Percentiles rank a stretch among this genome's conserved stretches.
Conservation (phyloP, 257 asterid species). For the Parsonsia alboflavescens region DNA sequence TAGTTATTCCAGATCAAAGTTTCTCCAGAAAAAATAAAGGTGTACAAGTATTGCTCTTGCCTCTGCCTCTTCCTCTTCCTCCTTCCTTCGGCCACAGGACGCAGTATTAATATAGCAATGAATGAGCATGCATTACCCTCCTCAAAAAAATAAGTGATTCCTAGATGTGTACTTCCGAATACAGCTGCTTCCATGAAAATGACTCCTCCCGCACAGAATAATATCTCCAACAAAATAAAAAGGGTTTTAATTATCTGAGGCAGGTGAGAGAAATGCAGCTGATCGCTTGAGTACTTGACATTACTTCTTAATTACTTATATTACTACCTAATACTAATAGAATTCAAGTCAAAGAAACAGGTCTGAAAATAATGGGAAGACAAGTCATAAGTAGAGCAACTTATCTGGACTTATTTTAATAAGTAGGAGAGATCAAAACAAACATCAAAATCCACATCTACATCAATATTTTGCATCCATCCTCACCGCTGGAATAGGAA, state of each 20-base stretch:
- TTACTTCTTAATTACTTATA: not conserved
- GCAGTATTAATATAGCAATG: not conserved
- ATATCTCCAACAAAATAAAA: not conserved
- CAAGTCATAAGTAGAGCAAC: slow-evolving; percentile 4
- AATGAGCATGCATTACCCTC: not conserved
- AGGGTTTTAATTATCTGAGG: not conserved
- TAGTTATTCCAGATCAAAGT: not conserved
- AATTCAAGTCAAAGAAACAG: not conserved
- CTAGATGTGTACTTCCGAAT: not conserved
- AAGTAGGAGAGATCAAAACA: not conserved
- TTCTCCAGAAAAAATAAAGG: not conserved
- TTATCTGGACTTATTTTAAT: not conserved
- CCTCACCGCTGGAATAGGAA: not conserved
- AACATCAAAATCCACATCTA: not conserved
- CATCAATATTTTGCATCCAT: not conserved
- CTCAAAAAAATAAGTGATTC: not conserved
- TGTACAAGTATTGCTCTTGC: not conserved
- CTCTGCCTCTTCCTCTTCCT: not conserved
- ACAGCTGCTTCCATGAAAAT: slow-evolving; percentile 4
- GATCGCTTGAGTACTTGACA: not conserved
- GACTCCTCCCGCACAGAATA: not conserved
- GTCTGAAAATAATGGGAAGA: not conserved
- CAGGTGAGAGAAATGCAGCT: not conserved
- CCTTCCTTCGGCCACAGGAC: not conserved
- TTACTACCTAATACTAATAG: too few relatives aligned